Evolutionary conservation across 2,329 filamentous ascomycete species (phyloP), one percentile per base, ranked within the genome.

Genomic region (Whalleya microplaca): DNA sequence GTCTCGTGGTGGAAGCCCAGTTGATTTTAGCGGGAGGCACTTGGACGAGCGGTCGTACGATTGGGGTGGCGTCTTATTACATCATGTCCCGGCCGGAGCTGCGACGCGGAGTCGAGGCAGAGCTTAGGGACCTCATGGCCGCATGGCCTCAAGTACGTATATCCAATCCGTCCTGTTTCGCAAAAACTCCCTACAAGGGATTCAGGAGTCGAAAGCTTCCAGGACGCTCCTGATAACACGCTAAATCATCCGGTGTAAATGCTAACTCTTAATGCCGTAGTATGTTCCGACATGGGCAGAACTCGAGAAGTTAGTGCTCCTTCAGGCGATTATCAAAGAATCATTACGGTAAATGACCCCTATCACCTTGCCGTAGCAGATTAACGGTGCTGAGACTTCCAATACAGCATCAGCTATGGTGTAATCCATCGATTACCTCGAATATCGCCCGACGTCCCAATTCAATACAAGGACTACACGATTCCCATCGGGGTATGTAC

Each of bases 261-360:
- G n/a, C n/a, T n/a, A n/a, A n/a, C n/a, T n/a, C n/a, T n/a, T n/a
- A n/a, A n/a, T n/a, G n/a, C n/a, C n/a, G n/a, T n/a, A n/a, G n/a
- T 41, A 23, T 10, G 43, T 67, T 7, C 66, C 66, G 29, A 59
- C 46, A 42, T 71, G 63, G 54, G 41, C 47, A 9, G 61, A 67
- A 9, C 63, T 76, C 21, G 70, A 76, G 58, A 60, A 65, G 52
- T 61, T 77, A 8, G 70, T 71, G 1, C 77, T 73, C 50, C 67
- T 81, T 20, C 61, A 65, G 41, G 63, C 57, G 6, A 53, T 64
- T 3, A 58, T 65, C 14, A 65, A 65, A 48, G 63, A 65, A 53
- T 46, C 59, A 21, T 41, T 64, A 20, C 59, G 63, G 63, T 63
- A 58, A 43, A 48, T 37, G 23, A 16, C 8, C 21, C 42, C 43